Evolutionary conservation across 768 basidiomycete genomes (phyloP).

Genomic region (Clitopilus passeckerianus): DNA sequence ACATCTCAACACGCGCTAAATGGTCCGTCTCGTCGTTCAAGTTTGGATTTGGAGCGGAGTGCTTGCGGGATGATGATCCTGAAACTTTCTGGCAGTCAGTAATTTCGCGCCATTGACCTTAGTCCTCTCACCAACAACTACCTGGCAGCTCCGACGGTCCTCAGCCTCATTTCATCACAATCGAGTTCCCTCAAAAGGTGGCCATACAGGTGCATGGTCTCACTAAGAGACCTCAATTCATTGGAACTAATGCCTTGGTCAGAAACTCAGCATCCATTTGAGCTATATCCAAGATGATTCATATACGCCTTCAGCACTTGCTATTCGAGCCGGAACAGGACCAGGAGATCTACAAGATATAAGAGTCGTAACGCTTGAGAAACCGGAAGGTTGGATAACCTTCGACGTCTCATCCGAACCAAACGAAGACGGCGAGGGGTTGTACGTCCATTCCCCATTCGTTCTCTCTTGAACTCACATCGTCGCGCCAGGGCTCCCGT

Average conservation of each 20-base stretch:
- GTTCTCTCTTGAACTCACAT: not conserved
- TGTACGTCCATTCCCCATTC: conserved; percentile 42
- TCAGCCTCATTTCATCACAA: conserved; percentile 93
- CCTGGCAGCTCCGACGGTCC: conserved; percentile 79
- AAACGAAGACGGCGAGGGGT: conserved; percentile 72
- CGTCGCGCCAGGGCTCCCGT: conserved; percentile 64
- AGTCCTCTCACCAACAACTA: not conserved
- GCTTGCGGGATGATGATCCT: conserved; percentile 81
- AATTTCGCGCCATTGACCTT: not conserved
- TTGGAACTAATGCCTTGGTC: not conserved
- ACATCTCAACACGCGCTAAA: conserved; percentile 83
- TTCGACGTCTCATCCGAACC: conserved; percentile 80
- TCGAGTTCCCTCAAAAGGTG: conserved; percentile 89
- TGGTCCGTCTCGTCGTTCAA: conserved; percentile 98
- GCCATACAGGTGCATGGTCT: conserved; percentile 72
- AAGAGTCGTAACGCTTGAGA: conserved; percentile 75
- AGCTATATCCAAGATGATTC: conserved; percentile 88
- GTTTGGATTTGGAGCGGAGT: conserved; percentile 94
- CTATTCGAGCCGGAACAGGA: conserved; percentile 89
- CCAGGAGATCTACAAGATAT: conserved; percentile 92
- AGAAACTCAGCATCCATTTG: conserved; percentile 87
- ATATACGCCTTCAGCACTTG: conserved; percentile 90
- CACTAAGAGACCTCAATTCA: not conserved
- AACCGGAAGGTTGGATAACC: conserved; percentile 93
- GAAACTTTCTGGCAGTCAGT: conserved; percentile 98